These are phyloP conservation scores for Croton setiger DNA, from an alignment of 441 rosid species.

Conservation along the genomic window DNA sequence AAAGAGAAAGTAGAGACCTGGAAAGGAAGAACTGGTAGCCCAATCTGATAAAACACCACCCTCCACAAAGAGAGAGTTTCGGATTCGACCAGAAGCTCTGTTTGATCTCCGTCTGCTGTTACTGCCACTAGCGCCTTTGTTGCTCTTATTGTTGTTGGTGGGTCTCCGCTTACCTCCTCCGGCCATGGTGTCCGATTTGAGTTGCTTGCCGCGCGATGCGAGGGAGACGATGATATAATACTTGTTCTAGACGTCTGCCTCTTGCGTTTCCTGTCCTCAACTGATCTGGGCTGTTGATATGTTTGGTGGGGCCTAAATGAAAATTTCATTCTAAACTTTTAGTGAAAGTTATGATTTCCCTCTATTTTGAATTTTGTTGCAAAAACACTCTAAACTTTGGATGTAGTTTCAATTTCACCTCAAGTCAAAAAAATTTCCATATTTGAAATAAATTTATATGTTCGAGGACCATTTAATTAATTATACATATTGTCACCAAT, in stretches of 20 bases:
- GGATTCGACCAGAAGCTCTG: slow-evolving; percentile 13
- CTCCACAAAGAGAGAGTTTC: slow-evolving; percentile 35
- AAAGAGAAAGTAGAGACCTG: slow-evolving; percentile 15
- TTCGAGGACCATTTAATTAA: too few species aligned
- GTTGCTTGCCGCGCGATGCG: neutral
- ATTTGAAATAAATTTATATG: too few species aligned
- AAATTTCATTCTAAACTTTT: too few species aligned
- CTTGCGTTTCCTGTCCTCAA: too few species aligned
- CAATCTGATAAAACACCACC: slow-evolving; percentile 40
- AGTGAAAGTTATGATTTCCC: too few species aligned
- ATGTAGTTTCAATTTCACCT: too few species aligned
- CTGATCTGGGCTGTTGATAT: neutral
- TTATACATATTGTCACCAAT: too few species aligned
- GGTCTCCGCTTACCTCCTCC: slow-evolving; percentile 59
- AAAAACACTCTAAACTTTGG: too few species aligned
- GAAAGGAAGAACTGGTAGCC: slow-evolving; percentile 19
- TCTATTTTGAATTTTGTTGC: too few species aligned
- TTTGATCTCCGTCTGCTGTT: slow-evolving; percentile 14
- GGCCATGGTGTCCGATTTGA: slow-evolving; percentile 31
- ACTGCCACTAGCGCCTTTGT: slow-evolving; percentile 1
- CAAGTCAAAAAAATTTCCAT: too few species aligned
- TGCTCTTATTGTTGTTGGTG: slow-evolving; percentile 22
- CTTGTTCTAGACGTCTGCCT: too few species aligned
- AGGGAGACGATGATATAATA: neutral
- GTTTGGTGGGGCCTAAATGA: neutral